A percentile compares a stretch with the other conserved stretches of the same genome.
These are phyloP conservation scores for Podospora pseudoanserina DNA, from an alignment of 495 filamentous ascomycete species.

Conservation along the genomic window DNA sequence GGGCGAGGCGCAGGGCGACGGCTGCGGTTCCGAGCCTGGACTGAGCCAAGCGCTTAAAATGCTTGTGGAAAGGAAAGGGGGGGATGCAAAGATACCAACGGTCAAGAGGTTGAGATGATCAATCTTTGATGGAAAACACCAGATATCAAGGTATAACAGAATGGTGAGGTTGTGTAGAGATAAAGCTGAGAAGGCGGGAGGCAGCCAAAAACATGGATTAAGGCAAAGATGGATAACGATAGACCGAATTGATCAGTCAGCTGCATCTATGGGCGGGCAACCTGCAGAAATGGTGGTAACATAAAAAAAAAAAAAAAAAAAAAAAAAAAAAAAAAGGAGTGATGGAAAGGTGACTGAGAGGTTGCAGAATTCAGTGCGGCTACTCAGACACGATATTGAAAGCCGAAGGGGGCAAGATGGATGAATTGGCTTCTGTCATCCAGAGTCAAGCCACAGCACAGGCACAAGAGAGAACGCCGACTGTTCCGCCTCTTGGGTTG, in stretches of 20 bases:
- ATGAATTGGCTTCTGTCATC: not conserved
- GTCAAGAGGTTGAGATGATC: not conserved
- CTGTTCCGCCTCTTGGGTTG: slow-evolving; percentile 17
- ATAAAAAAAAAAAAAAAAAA: slow-evolving; percentile 5
- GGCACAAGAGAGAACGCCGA: slow-evolving; percentile 13
- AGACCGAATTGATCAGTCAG: slow-evolving; percentile 1
- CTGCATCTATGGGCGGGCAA: slow-evolving; percentile 4
- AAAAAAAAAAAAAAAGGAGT: not conserved
- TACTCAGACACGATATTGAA: not conserved
- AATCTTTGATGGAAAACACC: not conserved
- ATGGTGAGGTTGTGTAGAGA: not conserved
- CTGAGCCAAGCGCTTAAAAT: slow-evolving; percentile 19
- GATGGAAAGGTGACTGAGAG: not conserved
- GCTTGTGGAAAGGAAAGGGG: not conserved
- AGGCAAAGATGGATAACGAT: not conserved
- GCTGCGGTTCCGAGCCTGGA: slow-evolving; percentile 26
- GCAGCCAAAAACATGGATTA: slow-evolving; percentile 5
- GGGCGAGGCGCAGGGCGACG: slow-evolving; percentile 28
- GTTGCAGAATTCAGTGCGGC: not conserved
- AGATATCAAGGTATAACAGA: not conserved
- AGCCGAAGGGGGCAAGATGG: not conserved
- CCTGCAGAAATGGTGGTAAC: slow-evolving; percentile 1
- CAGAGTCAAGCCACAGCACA: slow-evolving; percentile 11
- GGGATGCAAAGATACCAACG: not conserved
- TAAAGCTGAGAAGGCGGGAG: not conserved